A percentile compares a stretch with the other conserved stretches of the same genome.
phyloP scores from a whole-genome alignment of 1,284 basidiomycete genomes.

The Cutaneotrichosporon sp. region DNA sequence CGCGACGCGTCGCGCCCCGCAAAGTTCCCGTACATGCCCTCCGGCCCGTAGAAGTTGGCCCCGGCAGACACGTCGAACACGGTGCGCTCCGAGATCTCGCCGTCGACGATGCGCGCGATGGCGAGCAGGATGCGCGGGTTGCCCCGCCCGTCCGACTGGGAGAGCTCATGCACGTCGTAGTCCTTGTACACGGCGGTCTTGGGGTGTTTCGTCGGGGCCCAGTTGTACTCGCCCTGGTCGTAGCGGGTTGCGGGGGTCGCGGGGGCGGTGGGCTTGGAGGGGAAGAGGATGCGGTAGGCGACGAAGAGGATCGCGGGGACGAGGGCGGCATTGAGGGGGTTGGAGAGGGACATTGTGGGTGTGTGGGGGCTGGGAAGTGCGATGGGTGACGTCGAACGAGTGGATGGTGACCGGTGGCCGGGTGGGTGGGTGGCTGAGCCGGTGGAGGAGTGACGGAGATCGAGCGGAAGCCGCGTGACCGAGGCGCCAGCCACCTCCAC shows the following conservation, averaged over 20 bases:
- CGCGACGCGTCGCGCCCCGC: slow-evolving; percentile 90
- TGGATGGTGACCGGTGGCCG: background rate
- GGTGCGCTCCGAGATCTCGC: slow-evolving; percentile 62
- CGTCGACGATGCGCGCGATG: slow-evolving; percentile 64
- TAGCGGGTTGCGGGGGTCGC: slow-evolving; percentile 29
- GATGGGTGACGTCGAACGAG: background rate
- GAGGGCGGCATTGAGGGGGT: slow-evolving; percentile 60
- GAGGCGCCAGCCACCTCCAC: too few species aligned
- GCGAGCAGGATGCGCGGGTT: slow-evolving; percentile 71
- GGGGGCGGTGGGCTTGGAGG: slow-evolving; percentile 55
- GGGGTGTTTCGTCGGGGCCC: slow-evolving; percentile 78
- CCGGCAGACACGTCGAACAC: slow-evolving; percentile 92
- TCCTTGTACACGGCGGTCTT: slow-evolving; percentile 71
- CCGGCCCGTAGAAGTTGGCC: slow-evolving; percentile 84
- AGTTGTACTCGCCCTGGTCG: slow-evolving; percentile 67
- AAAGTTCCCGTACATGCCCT: slow-evolving; percentile 96
- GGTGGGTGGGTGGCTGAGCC: background rate
- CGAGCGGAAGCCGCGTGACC: too few species aligned
- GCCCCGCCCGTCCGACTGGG: slow-evolving; percentile 67
- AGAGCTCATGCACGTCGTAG: slow-evolving; percentile 73
- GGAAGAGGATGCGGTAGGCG: slow-evolving; percentile 70
- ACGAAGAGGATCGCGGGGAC: slow-evolving; percentile 78
- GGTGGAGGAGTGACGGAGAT: too few species aligned
- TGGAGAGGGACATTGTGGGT: slow-evolving; percentile 39
- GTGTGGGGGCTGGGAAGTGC: too few species aligned